Evolutionary conservation across 2,329 filamentous ascomycete species (phyloP).

Genomic region (Colletotrichum australisinense): DNA sequence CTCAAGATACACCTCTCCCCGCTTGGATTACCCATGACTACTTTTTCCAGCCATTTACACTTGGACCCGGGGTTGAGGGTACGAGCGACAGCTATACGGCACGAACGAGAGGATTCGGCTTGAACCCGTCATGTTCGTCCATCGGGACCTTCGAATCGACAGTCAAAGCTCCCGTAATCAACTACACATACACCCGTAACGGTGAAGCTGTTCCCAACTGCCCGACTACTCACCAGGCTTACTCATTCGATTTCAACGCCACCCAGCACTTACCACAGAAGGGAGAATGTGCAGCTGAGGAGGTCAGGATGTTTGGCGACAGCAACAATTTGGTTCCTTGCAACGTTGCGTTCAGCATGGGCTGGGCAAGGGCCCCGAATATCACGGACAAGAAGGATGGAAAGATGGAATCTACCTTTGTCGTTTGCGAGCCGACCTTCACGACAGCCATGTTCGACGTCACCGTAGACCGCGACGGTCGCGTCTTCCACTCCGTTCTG

Average conservation of each 20-base stretch:
- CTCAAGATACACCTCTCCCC: slow-evolving; percentile 54
- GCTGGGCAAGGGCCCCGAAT: slow-evolving; percentile 40
- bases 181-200: not conserved
- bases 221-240: too few species aligned
- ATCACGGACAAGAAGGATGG: not conserved
- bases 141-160: not conserved
- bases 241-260: too few species aligned
- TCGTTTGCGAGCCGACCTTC: slow-evolving; percentile 41
- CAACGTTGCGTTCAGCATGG: slow-evolving; percentile 33
- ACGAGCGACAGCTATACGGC: slow-evolving; percentile 30
- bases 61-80: not conserved
- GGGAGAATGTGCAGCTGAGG: not conserved
- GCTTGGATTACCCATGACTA: slow-evolving; percentile 59
- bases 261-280: not conserved
- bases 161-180: not conserved
- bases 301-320: not conserved
- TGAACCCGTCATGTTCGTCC: slow-evolving; percentile 5
- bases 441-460: slow-evolving; percentile 48
- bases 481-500: slow-evolving; percentile 38
- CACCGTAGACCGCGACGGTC: slow-evolving; percentile 40
- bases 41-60: slow-evolving; percentile 59
- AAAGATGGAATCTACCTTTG: slow-evolving; percentile 37
- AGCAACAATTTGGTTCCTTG: slow-evolving; percentile 27
- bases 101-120: slow-evolving; percentile 43
- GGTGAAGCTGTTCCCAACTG: not conserved